phyloP scores from a whole-genome alignment of 306 rosid species.

The Castanea sativa region DNA sequence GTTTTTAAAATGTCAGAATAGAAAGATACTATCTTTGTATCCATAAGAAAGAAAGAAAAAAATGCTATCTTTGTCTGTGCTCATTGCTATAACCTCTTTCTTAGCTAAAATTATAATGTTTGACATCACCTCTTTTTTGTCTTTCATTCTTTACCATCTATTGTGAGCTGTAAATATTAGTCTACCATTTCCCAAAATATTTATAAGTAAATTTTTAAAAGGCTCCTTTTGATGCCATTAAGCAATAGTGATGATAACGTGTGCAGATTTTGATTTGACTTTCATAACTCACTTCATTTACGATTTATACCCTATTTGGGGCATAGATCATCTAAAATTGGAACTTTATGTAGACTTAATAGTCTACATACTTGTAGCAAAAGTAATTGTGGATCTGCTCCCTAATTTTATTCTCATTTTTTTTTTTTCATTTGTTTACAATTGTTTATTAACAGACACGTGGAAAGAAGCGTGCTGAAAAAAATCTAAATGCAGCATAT shows the following conservation, averaged over 20 bases:
- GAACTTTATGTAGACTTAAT: background rate
- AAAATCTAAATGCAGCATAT: slow-evolving; percentile 73
- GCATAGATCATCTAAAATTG: background rate
- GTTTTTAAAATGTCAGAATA: background rate
- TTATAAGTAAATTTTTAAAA: background rate
- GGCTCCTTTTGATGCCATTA: background rate
- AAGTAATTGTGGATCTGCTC: background rate
- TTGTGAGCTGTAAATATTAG: background rate
- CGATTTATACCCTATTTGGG: background rate
- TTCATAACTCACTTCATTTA: background rate
- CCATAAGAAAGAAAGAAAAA: too few species aligned
- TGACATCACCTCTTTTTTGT: background rate
- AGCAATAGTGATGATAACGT: background rate
- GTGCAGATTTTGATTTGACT: background rate
- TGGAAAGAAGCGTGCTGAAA: slow-evolving; percentile 90
- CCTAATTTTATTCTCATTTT: background rate
- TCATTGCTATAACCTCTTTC: background rate
- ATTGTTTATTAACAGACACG: slow-evolving; percentile 47
- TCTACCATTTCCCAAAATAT: background rate
- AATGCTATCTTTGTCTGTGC: too few species aligned
- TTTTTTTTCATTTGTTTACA: background rate
- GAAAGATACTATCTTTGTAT: background rate
- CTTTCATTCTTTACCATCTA: background rate
- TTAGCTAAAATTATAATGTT: background rate
- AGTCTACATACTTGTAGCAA: background rate